Conservation (phyloP, 2,329 filamentous ascomycete species). For the Talaromyces funiculosus region DNA sequence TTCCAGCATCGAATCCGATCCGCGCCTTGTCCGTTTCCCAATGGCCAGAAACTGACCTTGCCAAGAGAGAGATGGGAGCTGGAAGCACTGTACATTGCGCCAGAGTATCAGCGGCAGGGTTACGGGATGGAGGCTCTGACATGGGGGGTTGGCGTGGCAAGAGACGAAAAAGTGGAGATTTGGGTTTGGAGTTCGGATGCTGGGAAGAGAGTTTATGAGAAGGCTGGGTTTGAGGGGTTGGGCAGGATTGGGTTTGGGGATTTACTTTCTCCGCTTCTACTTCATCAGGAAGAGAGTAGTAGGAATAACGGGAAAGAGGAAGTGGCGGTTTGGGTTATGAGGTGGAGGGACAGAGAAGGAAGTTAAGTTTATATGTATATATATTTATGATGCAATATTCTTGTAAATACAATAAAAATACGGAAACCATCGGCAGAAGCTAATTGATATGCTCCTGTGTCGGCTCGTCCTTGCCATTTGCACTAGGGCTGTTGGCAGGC, state of each 20-base stretch:
- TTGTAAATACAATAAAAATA: too few species aligned
- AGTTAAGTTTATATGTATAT: not conserved
- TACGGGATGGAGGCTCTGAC: constrained; percentile 2
- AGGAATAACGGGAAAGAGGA: not conserved
- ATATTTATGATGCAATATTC: not conserved
- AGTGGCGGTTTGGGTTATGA: constrained; percentile 8
- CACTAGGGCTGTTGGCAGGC: not conserved
- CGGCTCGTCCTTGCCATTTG: not conserved
- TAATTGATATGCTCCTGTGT: not conserved
- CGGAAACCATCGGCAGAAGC: not conserved
- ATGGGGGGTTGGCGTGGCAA: constrained; percentile 6
- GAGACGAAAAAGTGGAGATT: constrained; percentile 2
- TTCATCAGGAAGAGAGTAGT: too few species aligned
- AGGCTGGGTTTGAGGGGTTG: constrained; percentile 5
- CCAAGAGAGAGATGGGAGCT: constrained; percentile 12
- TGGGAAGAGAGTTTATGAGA: not conserved
- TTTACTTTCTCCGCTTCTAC: not conserved
- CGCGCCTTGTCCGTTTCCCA: not conserved
- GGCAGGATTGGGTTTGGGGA: constrained; percentile 8
- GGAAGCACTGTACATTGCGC: constrained; percentile 12
- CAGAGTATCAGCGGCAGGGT: constrained; percentile 1
- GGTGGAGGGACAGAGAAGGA: not conserved
- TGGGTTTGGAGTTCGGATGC: constrained; percentile 13
- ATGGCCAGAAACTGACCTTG: not conserved
- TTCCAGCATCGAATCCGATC: constrained; percentile 1